Base-by-base conservation (phyloP, 495 filamentous ascomycete species). In the Neurospora sp. region DNA sequence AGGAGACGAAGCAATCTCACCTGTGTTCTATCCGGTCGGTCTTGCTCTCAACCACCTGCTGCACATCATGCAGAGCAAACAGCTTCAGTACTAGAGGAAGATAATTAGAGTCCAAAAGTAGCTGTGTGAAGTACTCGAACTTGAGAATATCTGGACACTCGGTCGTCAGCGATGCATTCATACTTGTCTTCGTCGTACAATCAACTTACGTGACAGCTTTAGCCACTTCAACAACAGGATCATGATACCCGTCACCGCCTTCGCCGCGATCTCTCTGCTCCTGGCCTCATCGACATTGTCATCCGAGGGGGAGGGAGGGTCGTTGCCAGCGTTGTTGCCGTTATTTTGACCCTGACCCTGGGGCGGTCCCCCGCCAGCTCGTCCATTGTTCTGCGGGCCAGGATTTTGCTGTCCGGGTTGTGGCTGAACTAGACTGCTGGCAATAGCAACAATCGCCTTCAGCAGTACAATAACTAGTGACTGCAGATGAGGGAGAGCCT, bases 181-280 rank as follows among this genome's bases (percentile, higher is more conserved):
- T 66, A 18, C 6, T 9, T 8, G 53, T 18, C 8, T 20, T 8
- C 20, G 1, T 69, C 18, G 35, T n/a, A 53, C 71, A 35, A 22
- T 40, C 39, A 68, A 84, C 93, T 83, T 83, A 97, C 94, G 95
- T 73, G 93, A 97, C 74, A 95, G 85, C 80, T 97, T 96, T 79
- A 98, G 93, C 96, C 96, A 99, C 82, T 98, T 98, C 71, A 98
- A 80, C 35, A 99, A 79, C 38, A 97, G 87, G 40, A 98, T 81
- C 59, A 98, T 81, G 73, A 94, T 90, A 0, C 91, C 94, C 42
- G 93, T 95, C 8, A 97, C 90, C 4, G 94, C 95, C 82, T 99
- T 99, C 38, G 89, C 89, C 20, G 91, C 90, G 70, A 98, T 96
- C 78, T 99, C 96, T 53, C 94, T 87, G 40, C 88, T 87, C 59